Evolutionary conservation across 768 basidiomycete genomes (phyloP), one percentile per base, ranked within the genome.

Genomic region (Scleroderma bovista): DNA sequence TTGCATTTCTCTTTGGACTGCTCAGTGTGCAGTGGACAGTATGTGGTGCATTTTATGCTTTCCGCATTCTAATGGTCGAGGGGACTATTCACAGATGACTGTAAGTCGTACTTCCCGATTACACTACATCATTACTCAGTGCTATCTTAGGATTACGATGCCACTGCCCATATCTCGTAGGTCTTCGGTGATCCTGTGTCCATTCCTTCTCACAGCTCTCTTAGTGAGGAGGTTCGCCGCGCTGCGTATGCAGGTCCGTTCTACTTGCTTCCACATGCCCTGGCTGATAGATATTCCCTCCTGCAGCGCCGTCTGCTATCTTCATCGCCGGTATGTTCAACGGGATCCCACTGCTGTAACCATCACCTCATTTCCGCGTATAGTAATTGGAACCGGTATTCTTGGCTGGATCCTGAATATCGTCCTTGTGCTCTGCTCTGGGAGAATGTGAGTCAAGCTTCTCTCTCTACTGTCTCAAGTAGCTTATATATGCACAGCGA

Each of bases 361-460:
- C 19, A 22, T 19, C 22, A 7, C 26, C 41, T 33, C 53, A 13
- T 53, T 44, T 24, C 33, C 33, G 39, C 26, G 31, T 40, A 12
- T 48, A 81, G 87, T 88, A 23, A 71, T 88, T 50, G 86, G 86
- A 5, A 88, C 86, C 4, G 85, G 85, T 48, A 68, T 86, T 40
- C 75, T 90, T 53, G 88, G 90, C 31, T 93, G 90, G 90, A 59
- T 93, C 9, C 75, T 93, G 52, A 95, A 93, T 67, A 87, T 95
- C 54, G 84, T 90, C 6, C 67, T 92, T 26, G 76, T 93, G n/a
- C 73, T 93, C 10, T 93, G 89, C 65, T 88, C 86, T 17, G 88
- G 88, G 8, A 79, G 81, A 48, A 69, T 88, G 83, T 84, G 53
- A 58, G 82, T 71, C 13, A 16, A 22, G 3, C 33, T 38, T 26